phyloP scores from a whole-genome alignment of 179 eudicot genomes.

The Carnegiea gigantea region DNA sequence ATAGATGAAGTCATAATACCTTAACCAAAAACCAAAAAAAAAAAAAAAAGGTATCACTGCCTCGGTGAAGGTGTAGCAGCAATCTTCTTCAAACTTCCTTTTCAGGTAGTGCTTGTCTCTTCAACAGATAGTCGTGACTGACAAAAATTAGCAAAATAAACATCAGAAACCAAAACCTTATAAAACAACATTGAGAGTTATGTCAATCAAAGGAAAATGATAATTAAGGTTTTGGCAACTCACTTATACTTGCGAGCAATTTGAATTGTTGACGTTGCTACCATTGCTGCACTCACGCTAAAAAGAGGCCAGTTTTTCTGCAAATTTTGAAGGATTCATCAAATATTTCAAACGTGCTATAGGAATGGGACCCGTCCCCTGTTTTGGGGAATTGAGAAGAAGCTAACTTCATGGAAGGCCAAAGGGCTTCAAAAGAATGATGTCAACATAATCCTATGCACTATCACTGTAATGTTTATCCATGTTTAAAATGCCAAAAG shows the following conservation, averaged over 20 bases:
- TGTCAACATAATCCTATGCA: no score
- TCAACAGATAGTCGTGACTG: neutral
- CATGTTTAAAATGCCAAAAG: no score
- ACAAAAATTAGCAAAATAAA: neutral
- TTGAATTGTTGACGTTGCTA: neutral
- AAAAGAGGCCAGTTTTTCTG: neutral
- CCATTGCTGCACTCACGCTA: neutral
- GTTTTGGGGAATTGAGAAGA: no score
- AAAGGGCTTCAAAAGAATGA: no score
- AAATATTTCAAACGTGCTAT: no score
- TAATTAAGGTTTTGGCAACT: neutral
- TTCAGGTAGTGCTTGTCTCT: neutral
- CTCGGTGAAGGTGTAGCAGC: neutral
- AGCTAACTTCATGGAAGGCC: no score
- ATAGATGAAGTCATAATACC: no score
- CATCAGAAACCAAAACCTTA: neutral
- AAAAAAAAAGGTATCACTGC: no score
- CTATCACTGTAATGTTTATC: no score
- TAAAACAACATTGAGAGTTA: neutral
- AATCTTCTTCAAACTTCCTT: neutral
- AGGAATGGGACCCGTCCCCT: no score
- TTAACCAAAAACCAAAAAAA: no score
- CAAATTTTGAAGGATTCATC: neutral
- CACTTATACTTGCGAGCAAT: neutral
- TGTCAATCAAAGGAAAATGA: neutral